Percentiles rank a stretch among this genome's conserved stretches.
These are phyloP conservation scores for Gremmenia infestans DNA, from an alignment of 2,329 filamentous ascomycete species.

Conservation along the genomic window DNA sequence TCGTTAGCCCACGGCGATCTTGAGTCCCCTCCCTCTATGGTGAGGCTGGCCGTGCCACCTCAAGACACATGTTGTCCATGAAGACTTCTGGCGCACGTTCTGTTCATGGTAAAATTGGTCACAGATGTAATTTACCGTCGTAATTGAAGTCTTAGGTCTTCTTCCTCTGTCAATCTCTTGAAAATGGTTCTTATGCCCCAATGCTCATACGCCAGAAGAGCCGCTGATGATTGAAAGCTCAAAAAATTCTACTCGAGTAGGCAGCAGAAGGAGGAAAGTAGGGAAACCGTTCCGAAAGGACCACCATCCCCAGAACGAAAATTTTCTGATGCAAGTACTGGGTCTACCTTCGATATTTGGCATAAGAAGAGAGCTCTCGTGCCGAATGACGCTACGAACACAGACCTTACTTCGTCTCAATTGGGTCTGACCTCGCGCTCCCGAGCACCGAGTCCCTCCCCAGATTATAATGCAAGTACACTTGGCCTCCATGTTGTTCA, in stretches of 20 bases:
- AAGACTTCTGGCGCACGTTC: too few relatives aligned
- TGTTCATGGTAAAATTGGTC: too few relatives aligned
- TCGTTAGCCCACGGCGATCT: too few relatives aligned
- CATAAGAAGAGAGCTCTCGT: background rate
- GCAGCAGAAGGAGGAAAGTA: background rate
- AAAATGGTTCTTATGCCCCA: too few relatives aligned
- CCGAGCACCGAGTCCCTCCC: background rate
- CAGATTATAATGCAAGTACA: constrained; percentile 6
- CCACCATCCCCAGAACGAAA: background rate
- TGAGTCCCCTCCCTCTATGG: too few relatives aligned
- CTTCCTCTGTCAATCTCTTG: too few relatives aligned
- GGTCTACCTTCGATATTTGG: background rate
- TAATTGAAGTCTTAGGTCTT: too few relatives aligned
- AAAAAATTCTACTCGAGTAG: background rate
- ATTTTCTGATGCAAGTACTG: background rate
- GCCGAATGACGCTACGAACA: background rate
- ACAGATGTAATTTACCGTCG: too few relatives aligned
- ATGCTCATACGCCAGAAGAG: too few relatives aligned
- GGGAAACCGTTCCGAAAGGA: background rate
- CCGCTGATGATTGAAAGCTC: too few relatives aligned
- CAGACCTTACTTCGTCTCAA: background rate
- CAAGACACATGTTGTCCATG: too few relatives aligned
- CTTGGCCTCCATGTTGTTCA: constrained; percentile 19
- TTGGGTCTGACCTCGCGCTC: background rate
- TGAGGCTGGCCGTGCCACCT: too few relatives aligned